Evolutionary conservation across 306 rosid genomes (phyloP), one percentile per base, ranked within the genome.

Genomic region (Mimosa pudica): DNA sequence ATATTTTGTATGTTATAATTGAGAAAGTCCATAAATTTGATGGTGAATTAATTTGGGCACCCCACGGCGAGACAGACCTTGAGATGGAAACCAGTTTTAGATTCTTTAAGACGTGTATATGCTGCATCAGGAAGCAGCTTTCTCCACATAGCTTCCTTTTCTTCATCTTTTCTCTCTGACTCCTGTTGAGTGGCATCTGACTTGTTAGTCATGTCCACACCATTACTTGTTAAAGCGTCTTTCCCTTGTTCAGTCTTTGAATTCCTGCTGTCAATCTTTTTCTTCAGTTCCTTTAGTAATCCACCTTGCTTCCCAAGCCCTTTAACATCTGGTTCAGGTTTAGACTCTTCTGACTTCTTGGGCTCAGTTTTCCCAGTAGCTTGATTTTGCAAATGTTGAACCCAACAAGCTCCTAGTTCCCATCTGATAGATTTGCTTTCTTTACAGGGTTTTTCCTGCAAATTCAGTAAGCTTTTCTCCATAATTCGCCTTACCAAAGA

Each of bases 401-500:
- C 90, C 99, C 99, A 95, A 79, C 99, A 92, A 81, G 99, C 98
- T 83, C 99, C 99, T 77, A 95, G 86, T 87, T 95, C 99, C 99
- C 99, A 95, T 89, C 99, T 92, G 81, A 95, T 91, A 47, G 94
- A 90, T 86, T 86, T 89, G 6, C 73, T 82, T 16, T 60, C 80
- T 78, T 80, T 83, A 58, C 83, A 45, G 76, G 93, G 80, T 61
- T 90, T 98, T 79, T 87, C 94, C 88, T 84, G 88, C 88, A 95
- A 85, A 79, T 90, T 91, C 66, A 68, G 74, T 85, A 90, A 86
- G 83, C 98, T 92, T 85, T 90, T 88, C 79, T 89, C 97, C 0
- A 91, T 84, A 82, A 91, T 88, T 77, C 86, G 86, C 88, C 87
- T 91, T 12, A 91, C 97, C 82, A 88, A 79, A 45, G 88, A 83